phyloP scores from a whole-genome alignment of 2,329 filamentous ascomycete genomes.

The Emmonsia crescens region DNA sequence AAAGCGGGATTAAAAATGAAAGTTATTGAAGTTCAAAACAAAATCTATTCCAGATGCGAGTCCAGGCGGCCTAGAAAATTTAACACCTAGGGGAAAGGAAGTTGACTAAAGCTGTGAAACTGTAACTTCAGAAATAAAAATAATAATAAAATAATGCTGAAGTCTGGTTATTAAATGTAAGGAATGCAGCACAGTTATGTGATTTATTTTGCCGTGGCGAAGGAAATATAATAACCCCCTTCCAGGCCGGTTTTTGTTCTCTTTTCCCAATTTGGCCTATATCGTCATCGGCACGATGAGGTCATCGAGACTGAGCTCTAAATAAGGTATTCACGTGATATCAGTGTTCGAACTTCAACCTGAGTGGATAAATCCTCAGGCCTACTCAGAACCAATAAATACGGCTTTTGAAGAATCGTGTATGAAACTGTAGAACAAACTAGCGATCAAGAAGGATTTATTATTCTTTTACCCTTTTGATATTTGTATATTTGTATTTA shows the following conservation, averaged over 20 bases:
- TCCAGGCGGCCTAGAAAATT: not conserved
- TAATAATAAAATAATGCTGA: not conserved
- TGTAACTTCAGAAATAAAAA: not conserved
- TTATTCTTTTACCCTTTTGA: too few species aligned
- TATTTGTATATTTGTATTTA: too few species aligned
- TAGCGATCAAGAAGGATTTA: not conserved
- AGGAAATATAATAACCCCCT: not conserved
- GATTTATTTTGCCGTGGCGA: not conserved
- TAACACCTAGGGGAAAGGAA: too few species aligned
- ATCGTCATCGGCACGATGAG: conserved; percentile 1
- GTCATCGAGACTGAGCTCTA: not conserved
- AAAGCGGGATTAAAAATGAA: not conserved
- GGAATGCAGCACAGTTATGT: not conserved
- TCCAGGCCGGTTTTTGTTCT: not conserved
- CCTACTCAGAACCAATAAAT: not conserved
- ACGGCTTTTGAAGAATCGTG: not conserved
- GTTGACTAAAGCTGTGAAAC: not conserved
- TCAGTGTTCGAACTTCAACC: too few species aligned
- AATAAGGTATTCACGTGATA: conserved; percentile 1
- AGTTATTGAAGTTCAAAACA: not conserved
- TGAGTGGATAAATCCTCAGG: too few species aligned
- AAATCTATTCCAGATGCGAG: not conserved
- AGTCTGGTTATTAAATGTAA: not conserved
- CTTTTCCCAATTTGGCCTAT: not conserved
- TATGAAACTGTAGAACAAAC: not conserved